Evolutionary conservation across 352 stramenopile genomes (phyloP), one percentile per base, ranked within the genome.

Genomic region (Pythium aquatile): DNA sequence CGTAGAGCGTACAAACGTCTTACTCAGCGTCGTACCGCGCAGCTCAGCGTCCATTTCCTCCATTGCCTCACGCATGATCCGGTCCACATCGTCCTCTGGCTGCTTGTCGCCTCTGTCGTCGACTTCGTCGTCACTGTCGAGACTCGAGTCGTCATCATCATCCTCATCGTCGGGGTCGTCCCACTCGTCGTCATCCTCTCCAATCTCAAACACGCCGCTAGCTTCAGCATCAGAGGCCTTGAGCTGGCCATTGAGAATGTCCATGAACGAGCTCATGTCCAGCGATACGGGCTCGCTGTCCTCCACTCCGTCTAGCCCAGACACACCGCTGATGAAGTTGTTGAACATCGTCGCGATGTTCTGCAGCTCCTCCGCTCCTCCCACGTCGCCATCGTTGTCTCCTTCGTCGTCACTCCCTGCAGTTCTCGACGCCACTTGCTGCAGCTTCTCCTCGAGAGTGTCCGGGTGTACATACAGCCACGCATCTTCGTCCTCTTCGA

Each of bases 391-490:
- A 11, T 65, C 61, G 24, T 39, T n/a, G 8, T n/a, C 17, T 10
- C 26, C 39, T 35, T 49, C 46, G 13, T 35, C 37, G 5, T 35
- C 20, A 6, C 28, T n/a, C 9, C 24, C 13, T 13, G 20, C 20
- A 6, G 53, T 53, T 44, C 51, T 39, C 1, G 32, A 55, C 26
- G 65, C 59, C 5, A 63, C 39, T 14, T 44, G 42, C 37, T 80
- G 64, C 5, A 95, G 77, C 52, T 81, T 79, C 17, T 85, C 82
- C 53, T 95, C 86, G 7, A 95, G 58, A 13, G 75, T 81, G 40
- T 95, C 83, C 0, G 86, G 86, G 6, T 90, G 77, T 53, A 95
- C 64, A 30, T 90, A 87, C 58, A 95, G 46, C 86, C 86, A 95
- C 48, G 78, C 75, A n/a, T 93, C 78, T 29, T 91, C 79, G 57